Base-by-base conservation (phyloP, 2,329 filamentous ascomycete genomes). In the Myriosclerotinia scirpicola region DNA sequence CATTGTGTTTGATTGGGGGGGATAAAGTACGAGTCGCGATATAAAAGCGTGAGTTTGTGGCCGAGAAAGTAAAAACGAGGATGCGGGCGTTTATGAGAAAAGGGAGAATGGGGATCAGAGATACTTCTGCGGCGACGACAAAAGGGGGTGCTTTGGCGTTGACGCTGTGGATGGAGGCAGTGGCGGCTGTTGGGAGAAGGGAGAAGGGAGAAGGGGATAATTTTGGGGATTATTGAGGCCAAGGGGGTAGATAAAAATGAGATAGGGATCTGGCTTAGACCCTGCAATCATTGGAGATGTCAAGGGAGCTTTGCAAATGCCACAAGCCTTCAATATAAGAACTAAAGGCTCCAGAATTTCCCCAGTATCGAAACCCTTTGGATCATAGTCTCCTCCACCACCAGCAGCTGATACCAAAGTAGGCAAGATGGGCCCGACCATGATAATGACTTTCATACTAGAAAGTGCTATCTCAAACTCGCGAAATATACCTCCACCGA, bases 31-130 rank as follows among this genome's bases (percentile, higher is more conserved):
- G 86, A 53, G 86, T 88, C 61, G 88, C 87, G 0, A 86, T 87
- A 77, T 90, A 90, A 64, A 86, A 80, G 79, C 85, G 71, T 0
- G 84, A 84, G 73, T 86, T 87, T 36, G 82, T 84, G 17, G 14
- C 85, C 1, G 84, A 86, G 81, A 84, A 86, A 2, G 87, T 88
- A 7, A 86, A 89, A 20, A 88, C 87, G 62, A 90, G 79, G 71
- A 91, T 85, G 26, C 85, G 86, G 44, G 83, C 87, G 74, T 91
- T 91, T 79, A 91, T 87, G 71, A 90, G 82, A 68, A 84, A 85
- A 71, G 88, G 85, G 2, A 91, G 82, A 1, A 81, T 83, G 2
- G 79, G 78, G 71, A 93, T 91, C 14, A 85, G 82, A 6, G 89
- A 82, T 30, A 84, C 80, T 74, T 87, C 82, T 78, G 92, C 91